Conservation (phyloP, 257 asterid species). For the Jaltomata sinuosa region DNA sequence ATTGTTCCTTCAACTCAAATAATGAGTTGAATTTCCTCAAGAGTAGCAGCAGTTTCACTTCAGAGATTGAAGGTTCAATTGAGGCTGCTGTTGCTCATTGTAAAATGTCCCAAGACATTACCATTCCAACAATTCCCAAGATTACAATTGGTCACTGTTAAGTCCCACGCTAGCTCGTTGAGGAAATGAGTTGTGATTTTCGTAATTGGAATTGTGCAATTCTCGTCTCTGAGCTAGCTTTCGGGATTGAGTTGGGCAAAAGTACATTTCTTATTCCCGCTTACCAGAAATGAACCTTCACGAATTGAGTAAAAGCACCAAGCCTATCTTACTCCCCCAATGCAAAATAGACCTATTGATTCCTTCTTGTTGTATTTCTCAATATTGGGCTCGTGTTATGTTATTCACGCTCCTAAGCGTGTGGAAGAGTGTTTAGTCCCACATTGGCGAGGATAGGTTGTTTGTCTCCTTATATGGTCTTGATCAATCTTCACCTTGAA, state of each 20-base stretch:
- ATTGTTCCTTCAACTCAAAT: conserved; percentile 23
- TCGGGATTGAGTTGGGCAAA: no score
- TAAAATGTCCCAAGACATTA: conserved; percentile 36
- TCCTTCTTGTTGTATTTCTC: neutral
- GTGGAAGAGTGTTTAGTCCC: neutral
- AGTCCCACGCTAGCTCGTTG: no score
- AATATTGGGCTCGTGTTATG: neutral
- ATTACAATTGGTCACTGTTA: neutral
- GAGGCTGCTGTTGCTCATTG: conserved; percentile 66
- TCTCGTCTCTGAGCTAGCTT: no score
- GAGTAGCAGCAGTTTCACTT: conserved; percentile 35
- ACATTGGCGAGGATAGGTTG: no score
- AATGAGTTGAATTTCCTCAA: conserved; percentile 19
- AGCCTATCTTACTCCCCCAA: no score
- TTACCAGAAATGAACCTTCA: neutral
- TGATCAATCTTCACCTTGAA: no score
- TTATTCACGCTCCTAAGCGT: neutral
- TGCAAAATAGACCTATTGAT: no score
- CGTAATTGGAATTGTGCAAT: no score
- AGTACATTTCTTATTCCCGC: no score
- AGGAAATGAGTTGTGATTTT: no score
- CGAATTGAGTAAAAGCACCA: neutral
- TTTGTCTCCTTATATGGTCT: no score
- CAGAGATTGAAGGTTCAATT: conserved; percentile 39
- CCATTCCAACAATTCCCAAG: neutral